These are phyloP conservation scores for Elsinoe necatrix DNA, from an alignment of 2,329 filamentous ascomycete genomes.

Conservation along the genomic window DNA sequence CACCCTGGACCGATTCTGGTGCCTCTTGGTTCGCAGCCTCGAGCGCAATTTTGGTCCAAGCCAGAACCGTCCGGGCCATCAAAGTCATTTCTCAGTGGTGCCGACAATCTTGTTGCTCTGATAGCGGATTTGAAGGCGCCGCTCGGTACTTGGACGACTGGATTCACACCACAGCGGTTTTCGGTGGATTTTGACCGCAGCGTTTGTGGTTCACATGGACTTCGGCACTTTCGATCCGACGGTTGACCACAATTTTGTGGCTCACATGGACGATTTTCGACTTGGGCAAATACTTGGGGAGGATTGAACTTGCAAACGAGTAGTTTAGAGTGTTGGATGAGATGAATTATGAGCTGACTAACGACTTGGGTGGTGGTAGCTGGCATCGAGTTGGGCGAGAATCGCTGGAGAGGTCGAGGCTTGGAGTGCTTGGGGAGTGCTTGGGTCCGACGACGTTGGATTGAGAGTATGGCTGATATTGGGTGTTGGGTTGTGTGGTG, in stretches of 20 bases:
- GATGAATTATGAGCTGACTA: too few relatives aligned
- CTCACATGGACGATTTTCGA: neutral
- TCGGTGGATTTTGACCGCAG: neutral
- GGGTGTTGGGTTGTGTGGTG: neutral
- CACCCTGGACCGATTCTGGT: neutral
- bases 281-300: too few relatives aligned
- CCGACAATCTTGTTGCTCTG: neutral
- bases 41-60: neutral
- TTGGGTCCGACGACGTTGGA: too few relatives aligned
- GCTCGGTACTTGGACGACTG: neutral
- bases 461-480: neutral
- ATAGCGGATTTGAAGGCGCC: neutral
- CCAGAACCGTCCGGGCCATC: neutral
- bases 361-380: too few relatives aligned
- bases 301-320: too few relatives aligned
- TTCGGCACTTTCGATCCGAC: neutral
- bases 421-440: too few relatives aligned
- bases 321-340: too few relatives aligned
- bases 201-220: neutral
- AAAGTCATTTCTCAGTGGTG: conserved; percentile 4
- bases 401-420: neutral
- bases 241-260: neutral
- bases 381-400: neutral
- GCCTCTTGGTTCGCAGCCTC: neutral
- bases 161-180: neutral